phyloP scores from a whole-genome alignment of 495 filamentous ascomycete genomes.

The Evansstolkia leycettana region DNA sequence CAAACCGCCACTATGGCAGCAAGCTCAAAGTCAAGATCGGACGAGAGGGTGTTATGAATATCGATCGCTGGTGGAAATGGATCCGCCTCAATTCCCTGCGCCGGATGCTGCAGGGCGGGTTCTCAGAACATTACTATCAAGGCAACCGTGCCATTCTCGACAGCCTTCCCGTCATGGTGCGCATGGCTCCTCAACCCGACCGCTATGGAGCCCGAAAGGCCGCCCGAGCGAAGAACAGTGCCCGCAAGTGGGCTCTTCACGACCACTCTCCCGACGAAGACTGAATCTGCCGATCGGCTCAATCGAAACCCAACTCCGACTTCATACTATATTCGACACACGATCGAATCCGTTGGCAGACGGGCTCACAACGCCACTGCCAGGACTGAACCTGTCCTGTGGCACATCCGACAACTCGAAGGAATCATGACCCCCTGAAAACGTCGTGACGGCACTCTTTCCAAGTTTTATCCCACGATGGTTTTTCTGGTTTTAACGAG shows the following conservation, averaged over 20 bases:
- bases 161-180: constrained; percentile 48
- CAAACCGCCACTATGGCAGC: constrained; percentile 61
- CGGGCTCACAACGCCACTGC: too few relatives aligned
- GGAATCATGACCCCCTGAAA: too few relatives aligned
- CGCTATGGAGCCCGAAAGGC: constrained; percentile 21
- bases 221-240: constrained; percentile 19
- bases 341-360: too few relatives aligned
- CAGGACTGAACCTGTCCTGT: too few relatives aligned
- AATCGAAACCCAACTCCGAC: too few relatives aligned
- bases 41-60: constrained; percentile 56
- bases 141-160: constrained; percentile 71
- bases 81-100: constrained; percentile 64
- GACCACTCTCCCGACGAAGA: constrained; percentile 16
- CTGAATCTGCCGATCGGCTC: too few relatives aligned
- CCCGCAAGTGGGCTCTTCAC: constrained; percentile 21
- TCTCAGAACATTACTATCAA: constrained; percentile 72
- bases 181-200: constrained; percentile 14
- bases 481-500: too few relatives aligned
- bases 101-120: constrained; percentile 67
- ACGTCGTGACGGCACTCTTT: too few relatives aligned
- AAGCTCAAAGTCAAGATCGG: constrained; percentile 67
- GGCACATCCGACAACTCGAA: too few relatives aligned
- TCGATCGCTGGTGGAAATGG: constrained; percentile 88
- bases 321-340: too few relatives aligned
- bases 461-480: too few relatives aligned